Percentiles rank a stretch among this genome's conserved stretches.
Evolutionary conservation across 371 early-diverging fungal genomes (phyloP).

Genomic region (Rhizopus sp.): DNA sequence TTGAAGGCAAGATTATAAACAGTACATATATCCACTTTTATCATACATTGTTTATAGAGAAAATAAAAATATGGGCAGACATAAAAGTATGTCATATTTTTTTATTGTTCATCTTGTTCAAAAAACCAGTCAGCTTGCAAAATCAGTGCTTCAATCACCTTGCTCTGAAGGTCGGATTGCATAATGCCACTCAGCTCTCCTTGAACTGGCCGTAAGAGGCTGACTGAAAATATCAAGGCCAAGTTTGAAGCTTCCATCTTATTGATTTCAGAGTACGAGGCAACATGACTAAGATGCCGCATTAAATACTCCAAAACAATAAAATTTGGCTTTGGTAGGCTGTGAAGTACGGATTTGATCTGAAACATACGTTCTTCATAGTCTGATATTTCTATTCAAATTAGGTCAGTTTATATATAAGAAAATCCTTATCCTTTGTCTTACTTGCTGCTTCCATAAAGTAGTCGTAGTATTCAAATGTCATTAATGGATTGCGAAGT

Average conservation of each 20-base stretch:
- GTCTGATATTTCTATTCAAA: constrained; percentile 59
- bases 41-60: too few relatives aligned
- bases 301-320: constrained; percentile 71
- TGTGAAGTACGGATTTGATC: constrained; percentile 71
- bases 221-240: constrained; percentile 81
- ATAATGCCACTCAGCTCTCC: constrained; percentile 56
- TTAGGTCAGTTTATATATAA: constrained; percentile 5
- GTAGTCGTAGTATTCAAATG: constrained; percentile 75
- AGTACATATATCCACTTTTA: too few relatives aligned
- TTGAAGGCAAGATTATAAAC: constrained; percentile 37
- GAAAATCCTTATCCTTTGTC: constrained; percentile 3
- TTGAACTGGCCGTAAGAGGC: constrained; percentile 50
- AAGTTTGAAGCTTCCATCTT: constrained; percentile 88
- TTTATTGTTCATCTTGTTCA: constrained; percentile 32
- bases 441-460: constrained; percentile 79
- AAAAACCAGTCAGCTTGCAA: constrained; percentile 67
- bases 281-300: constrained; percentile 69
- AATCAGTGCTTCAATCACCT: constrained; percentile 59
- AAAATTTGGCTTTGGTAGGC: constrained; percentile 70
- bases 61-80: not conserved
- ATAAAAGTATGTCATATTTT: not conserved
- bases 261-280: constrained; percentile 66
- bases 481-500: constrained; percentile 75
- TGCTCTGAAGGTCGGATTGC: constrained; percentile 57
- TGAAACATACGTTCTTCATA: constrained; percentile 75